A percentile compares a stretch with the other conserved stretches of the same genome.
Conservation (phyloP, 2,329 filamentous ascomycete species). For the Leptosphaerulina australis region DNA sequence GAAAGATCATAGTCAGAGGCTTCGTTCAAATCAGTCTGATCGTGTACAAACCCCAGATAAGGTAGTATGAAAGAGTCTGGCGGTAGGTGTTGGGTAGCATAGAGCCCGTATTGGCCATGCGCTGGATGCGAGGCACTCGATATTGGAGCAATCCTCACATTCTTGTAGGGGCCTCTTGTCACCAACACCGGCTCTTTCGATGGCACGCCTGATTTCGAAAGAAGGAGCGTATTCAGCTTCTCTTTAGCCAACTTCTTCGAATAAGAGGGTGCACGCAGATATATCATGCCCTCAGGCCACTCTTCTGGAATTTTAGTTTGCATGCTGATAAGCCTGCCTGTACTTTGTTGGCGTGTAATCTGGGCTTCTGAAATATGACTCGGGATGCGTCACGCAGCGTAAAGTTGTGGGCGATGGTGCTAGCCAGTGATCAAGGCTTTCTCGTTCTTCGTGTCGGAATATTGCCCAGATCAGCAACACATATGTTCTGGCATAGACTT, state of each 20-base stretch:
- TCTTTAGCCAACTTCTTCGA: constrained; percentile 40
- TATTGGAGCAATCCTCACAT: constrained; percentile 53
- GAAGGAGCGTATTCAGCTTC: constrained; percentile 30
- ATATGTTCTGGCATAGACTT: too few relatives aligned
- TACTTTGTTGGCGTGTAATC: not conserved
- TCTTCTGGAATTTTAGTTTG: constrained; percentile 32
- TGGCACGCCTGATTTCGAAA: constrained; percentile 26
- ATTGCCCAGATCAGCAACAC: not conserved
- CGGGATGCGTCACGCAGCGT: not conserved
- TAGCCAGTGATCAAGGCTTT: not conserved
- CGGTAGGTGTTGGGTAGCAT: constrained; percentile 52
- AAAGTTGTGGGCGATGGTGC: not conserved
- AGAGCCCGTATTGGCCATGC: constrained; percentile 55
- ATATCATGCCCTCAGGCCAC: constrained; percentile 38
- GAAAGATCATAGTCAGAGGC: constrained; percentile 59
- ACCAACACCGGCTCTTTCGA: constrained; percentile 21
- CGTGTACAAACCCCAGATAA: constrained; percentile 58
- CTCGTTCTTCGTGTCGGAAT: not conserved
- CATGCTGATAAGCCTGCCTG: not conserved
- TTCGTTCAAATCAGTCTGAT: constrained; percentile 50
- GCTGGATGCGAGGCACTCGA: constrained; percentile 54
- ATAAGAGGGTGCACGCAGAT: constrained; percentile 39
- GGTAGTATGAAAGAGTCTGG: constrained; percentile 57
- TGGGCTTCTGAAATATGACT: not conserved
- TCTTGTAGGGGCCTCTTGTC: constrained; percentile 39